A percentile compares a stretch with the other conserved stretches of the same genome.
Evolutionary conservation across 2,329 filamentous ascomycete species (phyloP).

Genomic region (Talaromyces sp.): DNA sequence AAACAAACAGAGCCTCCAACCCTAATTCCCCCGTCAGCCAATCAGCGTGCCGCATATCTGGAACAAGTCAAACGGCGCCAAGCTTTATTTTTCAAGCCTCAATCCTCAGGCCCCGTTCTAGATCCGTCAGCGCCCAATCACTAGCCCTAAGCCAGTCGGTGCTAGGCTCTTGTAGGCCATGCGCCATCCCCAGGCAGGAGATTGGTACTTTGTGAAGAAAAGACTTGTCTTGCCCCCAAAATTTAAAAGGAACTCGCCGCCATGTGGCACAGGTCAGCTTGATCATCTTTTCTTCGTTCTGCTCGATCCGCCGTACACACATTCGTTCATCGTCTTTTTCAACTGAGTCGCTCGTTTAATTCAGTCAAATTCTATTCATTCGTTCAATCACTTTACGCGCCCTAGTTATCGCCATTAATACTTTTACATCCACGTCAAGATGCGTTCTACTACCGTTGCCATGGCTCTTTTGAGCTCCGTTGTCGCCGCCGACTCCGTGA

Average conservation of each 20-base stretch:
- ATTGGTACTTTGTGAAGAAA: neutral
- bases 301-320: neutral
- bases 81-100: neutral
- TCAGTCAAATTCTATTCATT: neutral
- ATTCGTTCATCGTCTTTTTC: neutral
- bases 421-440: neutral
- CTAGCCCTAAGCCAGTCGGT: neutral
- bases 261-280: neutral
- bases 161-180: neutral
- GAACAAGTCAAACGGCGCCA: neutral
- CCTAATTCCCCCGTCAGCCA: neutral
- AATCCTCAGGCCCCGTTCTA: neutral
- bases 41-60: neutral
- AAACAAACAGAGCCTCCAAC: neutral
- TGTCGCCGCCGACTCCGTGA: conserved; percentile 11
- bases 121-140: neutral
- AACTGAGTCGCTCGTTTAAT: neutral
- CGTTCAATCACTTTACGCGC: neutral
- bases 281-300: neutral
- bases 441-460: conserved; percentile 4
- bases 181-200: neutral
- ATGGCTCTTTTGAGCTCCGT: conserved; percentile 11
- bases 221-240: neutral
- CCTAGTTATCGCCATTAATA: neutral
- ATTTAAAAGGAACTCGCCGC: neutral